Evolutionary conservation across 805 yeast genomes (phyloP), one percentile per base, ranked within the genome.

Genomic region (Ogataea saltuana): DNA sequence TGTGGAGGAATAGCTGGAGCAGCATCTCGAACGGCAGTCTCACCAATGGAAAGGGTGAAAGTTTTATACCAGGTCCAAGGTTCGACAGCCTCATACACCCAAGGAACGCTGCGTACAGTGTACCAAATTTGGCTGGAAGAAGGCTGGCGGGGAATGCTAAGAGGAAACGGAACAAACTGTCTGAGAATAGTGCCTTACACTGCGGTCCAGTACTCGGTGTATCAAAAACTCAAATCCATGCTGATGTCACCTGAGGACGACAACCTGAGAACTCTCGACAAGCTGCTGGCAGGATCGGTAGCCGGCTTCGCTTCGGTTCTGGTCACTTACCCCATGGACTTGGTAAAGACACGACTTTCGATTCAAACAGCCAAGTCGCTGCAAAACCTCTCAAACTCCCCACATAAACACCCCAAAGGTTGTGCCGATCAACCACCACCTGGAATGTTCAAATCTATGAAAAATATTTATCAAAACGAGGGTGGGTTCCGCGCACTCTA

Each of bases 1-100:
- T 75, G 87, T 5, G 95, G 95, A 12, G 93, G 93, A 6, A 55
- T 81, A 7, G 91, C 83, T 2, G 95, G 95, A 13, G 88, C 88
- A 0, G 70, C 84, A 0, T 86, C 96, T 1, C 72, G 98, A 42
- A 91, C 98, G 0, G 88, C 85, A 1, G 97, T 90, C 5, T 87
- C 97, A 10, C 99, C 99, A 1, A 81, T 91, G 65, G 99, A 91
- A 63, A 72, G 99, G 53, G 95, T 93, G 54, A 91, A 91, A 65
- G 93, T 93, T 49, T 65, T 91, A 19, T 79, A 89, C 55, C 99
- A 91, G 65, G 81, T 93, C 26, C 97, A 91, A 64, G 93, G 86
- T 9, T 26, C 55, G 1, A 42, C 52, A 6, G 25, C 50, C 3
- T 49, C 64, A 8, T 70, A 42, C 75, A 75, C 78, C 38, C 67